A percentile compares a stretch with the other conserved stretches of the same genome.
These are phyloP conservation scores for Gracilariopsis chorda DNA, from an alignment of 23 red algal species.

Conservation along the genomic window DNA sequence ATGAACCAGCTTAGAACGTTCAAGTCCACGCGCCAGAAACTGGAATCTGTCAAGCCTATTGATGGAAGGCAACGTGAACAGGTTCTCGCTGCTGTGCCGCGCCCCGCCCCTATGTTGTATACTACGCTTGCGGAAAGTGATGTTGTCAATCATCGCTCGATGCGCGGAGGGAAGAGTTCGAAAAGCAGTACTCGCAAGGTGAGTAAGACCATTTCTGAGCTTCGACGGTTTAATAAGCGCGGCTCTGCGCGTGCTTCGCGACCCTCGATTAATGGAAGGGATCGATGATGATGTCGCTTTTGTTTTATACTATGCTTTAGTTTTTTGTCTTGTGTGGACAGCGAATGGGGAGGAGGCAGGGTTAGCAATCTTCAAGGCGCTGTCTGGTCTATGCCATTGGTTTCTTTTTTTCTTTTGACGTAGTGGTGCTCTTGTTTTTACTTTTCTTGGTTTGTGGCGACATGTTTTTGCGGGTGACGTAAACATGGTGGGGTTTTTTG, in stretches of 20 bases:
- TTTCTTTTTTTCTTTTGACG: no score
- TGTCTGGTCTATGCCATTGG: no score
- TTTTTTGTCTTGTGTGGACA: no score
- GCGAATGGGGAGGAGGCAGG: no score
- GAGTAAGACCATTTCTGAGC: constrained; percentile 14
- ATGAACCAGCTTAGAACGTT: constrained; percentile 9
- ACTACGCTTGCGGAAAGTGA: constrained; percentile 55
- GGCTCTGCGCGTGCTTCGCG: not conserved
- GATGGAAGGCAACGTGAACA: not conserved
- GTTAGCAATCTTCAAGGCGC: no score
- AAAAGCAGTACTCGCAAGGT: constrained; percentile 7
- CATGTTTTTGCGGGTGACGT: no score
- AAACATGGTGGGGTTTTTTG: no score
- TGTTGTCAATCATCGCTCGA: not conserved
- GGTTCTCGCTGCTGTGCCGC: constrained; percentile 27
- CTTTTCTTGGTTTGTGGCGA: no score
- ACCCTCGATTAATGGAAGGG: constrained; percentile 54
- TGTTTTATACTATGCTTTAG: no score
- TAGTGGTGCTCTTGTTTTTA: no score
- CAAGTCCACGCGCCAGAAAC: constrained; percentile 36
- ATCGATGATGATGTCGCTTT: not conserved
- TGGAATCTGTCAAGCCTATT: not conserved
- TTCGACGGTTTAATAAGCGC: constrained; percentile 24
- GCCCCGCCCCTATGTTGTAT: constrained; percentile 32
- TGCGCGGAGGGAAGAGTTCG: not conserved